Base-by-base conservation (phyloP, 2,329 filamentous ascomycete genomes). In the Huntiella decipiens region DNA sequence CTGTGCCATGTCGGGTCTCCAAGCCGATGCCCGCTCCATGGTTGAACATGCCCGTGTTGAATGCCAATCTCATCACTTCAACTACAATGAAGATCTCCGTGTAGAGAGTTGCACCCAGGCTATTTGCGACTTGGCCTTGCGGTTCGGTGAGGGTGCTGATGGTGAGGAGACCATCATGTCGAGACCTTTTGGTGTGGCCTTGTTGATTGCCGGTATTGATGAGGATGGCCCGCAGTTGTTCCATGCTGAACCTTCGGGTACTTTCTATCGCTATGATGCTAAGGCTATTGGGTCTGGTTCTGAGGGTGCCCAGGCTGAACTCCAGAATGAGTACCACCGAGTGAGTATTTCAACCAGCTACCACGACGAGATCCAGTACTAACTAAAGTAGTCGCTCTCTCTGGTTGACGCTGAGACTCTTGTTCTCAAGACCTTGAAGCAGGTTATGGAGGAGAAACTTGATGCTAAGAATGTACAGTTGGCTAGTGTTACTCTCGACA, bases 371-470 rank as follows among this genome's bases (percentile, higher is more conserved):
- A 8, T 28, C 22, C 35, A 36, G 10, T 22, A 19, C 15, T 49
- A 38, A 45, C 47, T 22, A 11, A 34, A n/a, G 10, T 31, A 81
- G 74, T 96, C 88, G 48, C 73, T 98, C 52, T 94, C 87, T 37
- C 79, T 98, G 52, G 69, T 74, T 48, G 91, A 98, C 60, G 91
- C 91, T 49, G 91, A 98, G 68, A 91, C 87, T 3, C 68, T 98
- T 53, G 87, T 94, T 44, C 70, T 98, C 58, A 96, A 96, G 76
- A 98, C 91, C 34, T 65, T 98, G 62, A 98, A 96, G 74, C 91
- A 98, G 67, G 91, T 98, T 55, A 98, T 98, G 91, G 91, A 98
- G 67, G 91, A 98, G 77, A 98, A 98, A 70, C 73, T 98, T 51
- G 91, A 98, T 61, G 75, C 86, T 53, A 98, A 98, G 76, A 98